Evolutionary conservation across 768 basidiomycete genomes (phyloP), one percentile per base, ranked within the genome.

Genomic region (Lentinula lateritia): DNA sequence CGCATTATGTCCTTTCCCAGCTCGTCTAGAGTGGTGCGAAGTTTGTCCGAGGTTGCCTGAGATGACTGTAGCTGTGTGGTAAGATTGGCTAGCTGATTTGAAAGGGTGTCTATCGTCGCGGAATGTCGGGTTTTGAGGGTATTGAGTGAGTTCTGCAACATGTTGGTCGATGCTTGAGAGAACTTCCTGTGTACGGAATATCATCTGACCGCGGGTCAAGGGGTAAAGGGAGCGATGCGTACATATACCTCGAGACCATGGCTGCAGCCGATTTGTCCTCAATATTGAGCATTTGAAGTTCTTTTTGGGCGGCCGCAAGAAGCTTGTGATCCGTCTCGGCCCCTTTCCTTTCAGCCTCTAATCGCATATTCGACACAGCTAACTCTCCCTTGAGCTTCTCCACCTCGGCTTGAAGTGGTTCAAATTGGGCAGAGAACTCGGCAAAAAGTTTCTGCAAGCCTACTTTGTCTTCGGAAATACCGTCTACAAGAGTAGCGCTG

Each of bases 231-330:
- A 7, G 28, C 39, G 41, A 15, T 15, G 76, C 86, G 60, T 65
- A 92, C 92, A 93, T 93, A 70, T 93, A 93, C 41, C 89, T 83
- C 32, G 90, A 84, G 34, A 94, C 92, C 83, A 93, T 89, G 67
- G 86, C 89, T 12, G 87, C 86, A 2, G 92, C 91, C 0, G 87
- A 82, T n/a, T 77, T 81, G 61, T 93, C 90, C 53, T 92, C 89
- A 16, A 84, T 70, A 64, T 77, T 74, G 52, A 83, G 75, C 65
- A 75, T 78, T 57, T 89, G 81, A 15, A 90, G 74, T 63, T 85
- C 83, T 1, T 77, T 72, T 46, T 77, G 77, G 3, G 76, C 72
- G 35, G 75, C 70, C 0, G 82, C 79, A 13, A 88, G 72, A 60
- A 81, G 77, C 0, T 65, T 65, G 15, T 79, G 79, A 42, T 83